These are phyloP conservation scores for Kurtzmaniella quercitrusa DNA, from an alignment of 1,139 yeast genomes.

Conservation along the genomic window DNA sequence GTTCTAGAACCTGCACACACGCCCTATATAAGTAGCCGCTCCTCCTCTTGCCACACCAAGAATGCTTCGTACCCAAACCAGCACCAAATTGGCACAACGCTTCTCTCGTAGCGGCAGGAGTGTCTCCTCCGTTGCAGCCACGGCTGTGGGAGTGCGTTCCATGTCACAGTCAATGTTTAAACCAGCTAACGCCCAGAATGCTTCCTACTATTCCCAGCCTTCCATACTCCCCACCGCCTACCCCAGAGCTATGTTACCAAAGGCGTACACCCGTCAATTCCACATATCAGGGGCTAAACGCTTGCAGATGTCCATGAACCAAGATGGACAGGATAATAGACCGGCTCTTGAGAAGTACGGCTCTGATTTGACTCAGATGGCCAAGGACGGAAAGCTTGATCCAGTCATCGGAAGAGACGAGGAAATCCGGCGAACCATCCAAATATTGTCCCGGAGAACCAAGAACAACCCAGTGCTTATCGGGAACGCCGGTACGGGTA, in stretches of 20 bases:
- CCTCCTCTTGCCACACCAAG: background rate
- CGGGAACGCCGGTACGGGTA: constrained; percentile 97
- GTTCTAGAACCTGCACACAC: constrained; percentile 1
- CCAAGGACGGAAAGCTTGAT: constrained; percentile 85
- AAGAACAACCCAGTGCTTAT: constrained; percentile 92
- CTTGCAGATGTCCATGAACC: constrained; percentile 40
- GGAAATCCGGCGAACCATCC: constrained; percentile 88
- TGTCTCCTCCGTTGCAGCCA: background rate
- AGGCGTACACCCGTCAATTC: background rate
- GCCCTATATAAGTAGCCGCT: background rate
- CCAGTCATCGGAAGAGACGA: constrained; percentile 98
- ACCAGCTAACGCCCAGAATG: too few relatives aligned
- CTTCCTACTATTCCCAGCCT: too few relatives aligned
- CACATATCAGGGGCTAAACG: constrained; percentile 16
- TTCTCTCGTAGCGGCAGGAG: background rate
- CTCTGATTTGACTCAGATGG: constrained; percentile 81
- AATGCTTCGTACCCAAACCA: background rate
- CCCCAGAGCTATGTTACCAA: background rate
- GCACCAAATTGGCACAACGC: background rate
- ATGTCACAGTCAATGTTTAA: background rate
- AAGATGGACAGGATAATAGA: constrained; percentile 49
- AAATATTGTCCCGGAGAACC: constrained; percentile 85
- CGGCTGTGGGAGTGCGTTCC: background rate
- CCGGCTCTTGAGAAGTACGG: constrained; percentile 87
- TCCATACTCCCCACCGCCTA: background rate